Conservation (phyloP, 495 filamentous ascomycete genomes). For the Trichoderma reesei region DNA sequence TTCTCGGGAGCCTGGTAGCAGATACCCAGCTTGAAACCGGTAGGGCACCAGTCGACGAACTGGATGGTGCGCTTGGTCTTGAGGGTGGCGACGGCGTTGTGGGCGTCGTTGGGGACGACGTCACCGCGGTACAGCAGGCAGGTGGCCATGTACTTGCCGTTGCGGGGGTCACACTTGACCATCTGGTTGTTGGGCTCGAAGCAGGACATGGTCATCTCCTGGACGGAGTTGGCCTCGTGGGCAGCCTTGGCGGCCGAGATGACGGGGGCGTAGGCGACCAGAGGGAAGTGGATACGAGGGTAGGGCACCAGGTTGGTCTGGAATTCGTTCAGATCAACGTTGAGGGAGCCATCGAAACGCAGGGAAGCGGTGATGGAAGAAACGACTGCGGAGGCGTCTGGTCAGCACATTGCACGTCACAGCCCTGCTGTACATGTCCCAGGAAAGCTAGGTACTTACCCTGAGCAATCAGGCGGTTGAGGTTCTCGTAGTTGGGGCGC, state of each 20-base stretch:
- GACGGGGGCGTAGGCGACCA: slow-evolving; percentile 84
- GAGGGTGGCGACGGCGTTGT: slow-evolving; percentile 64
- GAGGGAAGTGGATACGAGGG: slow-evolving; percentile 83
- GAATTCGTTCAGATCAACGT: slow-evolving; percentile 90
- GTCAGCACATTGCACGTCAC: slow-evolving; percentile 11
- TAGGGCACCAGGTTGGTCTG: slow-evolving; percentile 91
- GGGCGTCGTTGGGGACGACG: slow-evolving; percentile 78
- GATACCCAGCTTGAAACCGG: slow-evolving; percentile 90
- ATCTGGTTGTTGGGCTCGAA: slow-evolving; percentile 96
- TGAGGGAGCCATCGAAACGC: slow-evolving; percentile 82
- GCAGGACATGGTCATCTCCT: slow-evolving; percentile 80
- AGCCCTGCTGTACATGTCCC: slow-evolving; percentile 12
- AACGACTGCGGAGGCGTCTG: slow-evolving; percentile 46
- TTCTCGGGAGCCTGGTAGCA: slow-evolving; percentile 88
- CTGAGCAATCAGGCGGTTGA: slow-evolving; percentile 86
- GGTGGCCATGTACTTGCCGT: slow-evolving; percentile 93
- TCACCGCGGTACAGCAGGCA: slow-evolving; percentile 85
- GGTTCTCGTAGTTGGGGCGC: slow-evolving; percentile 75
- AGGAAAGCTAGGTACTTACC: slow-evolving; percentile 35
- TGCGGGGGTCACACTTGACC: slow-evolving; percentile 86
- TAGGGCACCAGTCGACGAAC: slow-evolving; percentile 93
- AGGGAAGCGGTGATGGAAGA: slow-evolving; percentile 86
- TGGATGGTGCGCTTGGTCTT: slow-evolving; percentile 86
- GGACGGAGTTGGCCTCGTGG: slow-evolving; percentile 87
- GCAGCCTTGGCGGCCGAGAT: slow-evolving; percentile 71